Evolutionary conservation across 2,329 filamentous ascomycete species (phyloP), one percentile per base, ranked within the genome.

Genomic region (Penicillium sclerotigenum): DNA sequence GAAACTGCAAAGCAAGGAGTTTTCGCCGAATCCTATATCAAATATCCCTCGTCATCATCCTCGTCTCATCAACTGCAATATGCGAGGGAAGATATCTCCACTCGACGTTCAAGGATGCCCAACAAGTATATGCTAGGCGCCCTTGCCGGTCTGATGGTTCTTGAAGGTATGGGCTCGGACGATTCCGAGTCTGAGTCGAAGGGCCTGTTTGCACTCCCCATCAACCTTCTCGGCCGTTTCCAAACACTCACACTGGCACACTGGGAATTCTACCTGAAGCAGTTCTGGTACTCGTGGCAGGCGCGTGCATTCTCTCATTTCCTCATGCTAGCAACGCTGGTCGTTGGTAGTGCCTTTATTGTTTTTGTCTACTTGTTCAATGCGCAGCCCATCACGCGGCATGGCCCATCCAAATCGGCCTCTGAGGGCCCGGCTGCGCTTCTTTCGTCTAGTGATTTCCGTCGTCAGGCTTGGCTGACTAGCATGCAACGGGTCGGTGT

Each of bases 401-500:
- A 79, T 74, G 69, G 68, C 59, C 68, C 79, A 58, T 58, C 76
- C 2, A 73, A 76, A 52, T 52, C 62, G 4, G 57, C 64, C 11
- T 57, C 65, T 4, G 62, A 59, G 3, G 59, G 68, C 16, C 65
- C 65, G 34, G 47, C 64, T 14, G 65, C 71, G 4, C 66, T 81
- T 79, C 91, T 55, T 86, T 92, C 91, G 0, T 88, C 92, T 0
- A 91, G 95, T 54, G 85, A 94, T 64, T 88, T 96, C 43, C 87
- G 91, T 48, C 86, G 88, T 58, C 89, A 91, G 71, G 92, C 92
- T 31, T 97, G 93, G 92, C 85, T 95, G 55, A 97, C 92, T 3
- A 90, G 92, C 8, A 87, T 96, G 57, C 92, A 96, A 74, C 93
- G 89, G 4, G 90, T 96, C 24, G 95, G 91, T 84, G 89, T 97